Conservation (phyloP, 805 yeast species). For the Dipodascopsis uninucleata region DNA sequence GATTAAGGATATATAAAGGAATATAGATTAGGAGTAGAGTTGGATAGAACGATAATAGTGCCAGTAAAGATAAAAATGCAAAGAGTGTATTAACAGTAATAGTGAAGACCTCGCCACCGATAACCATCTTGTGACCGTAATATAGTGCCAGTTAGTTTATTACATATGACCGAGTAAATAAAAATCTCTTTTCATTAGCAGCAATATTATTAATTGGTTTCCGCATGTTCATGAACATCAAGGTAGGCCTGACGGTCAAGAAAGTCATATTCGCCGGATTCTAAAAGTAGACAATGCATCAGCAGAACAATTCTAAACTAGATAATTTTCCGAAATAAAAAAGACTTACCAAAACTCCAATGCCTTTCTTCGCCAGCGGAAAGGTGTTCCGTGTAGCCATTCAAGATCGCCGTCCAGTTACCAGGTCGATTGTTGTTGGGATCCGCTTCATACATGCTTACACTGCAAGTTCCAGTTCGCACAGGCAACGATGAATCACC, state of each 20-base stretch:
- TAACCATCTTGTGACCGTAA: too few species aligned
- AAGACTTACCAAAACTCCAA: constrained; percentile 68
- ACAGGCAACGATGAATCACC: constrained; percentile 50
- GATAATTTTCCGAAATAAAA: neutral
- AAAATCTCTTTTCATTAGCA: too few species aligned
- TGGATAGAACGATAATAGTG: neutral
- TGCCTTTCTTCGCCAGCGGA: constrained; percentile 85
- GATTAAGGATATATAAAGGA: neutral
- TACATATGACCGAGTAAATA: too few species aligned
- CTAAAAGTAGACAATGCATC: constrained; percentile 6
- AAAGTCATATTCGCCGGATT: constrained; percentile 24
- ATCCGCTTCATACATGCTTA: constrained; percentile 54
- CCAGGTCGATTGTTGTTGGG: constrained; percentile 31
- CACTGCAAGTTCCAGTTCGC: constrained; percentile 80
- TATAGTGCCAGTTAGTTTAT: too few species aligned
- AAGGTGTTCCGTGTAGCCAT: constrained; percentile 72
- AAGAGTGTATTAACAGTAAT: too few species aligned
- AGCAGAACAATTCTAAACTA: neutral
- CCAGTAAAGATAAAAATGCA: neutral
- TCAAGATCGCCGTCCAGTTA: constrained; percentile 60
- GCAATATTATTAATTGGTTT: too few species aligned
- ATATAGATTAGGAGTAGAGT: neutral
- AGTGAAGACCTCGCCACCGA: too few species aligned
- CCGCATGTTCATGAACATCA: neutral
- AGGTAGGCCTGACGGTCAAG: constrained; percentile 21